These are phyloP conservation scores for Vickermania ingenoplastis DNA, from an alignment of 208 protist species.

Conservation along the genomic window DNA sequence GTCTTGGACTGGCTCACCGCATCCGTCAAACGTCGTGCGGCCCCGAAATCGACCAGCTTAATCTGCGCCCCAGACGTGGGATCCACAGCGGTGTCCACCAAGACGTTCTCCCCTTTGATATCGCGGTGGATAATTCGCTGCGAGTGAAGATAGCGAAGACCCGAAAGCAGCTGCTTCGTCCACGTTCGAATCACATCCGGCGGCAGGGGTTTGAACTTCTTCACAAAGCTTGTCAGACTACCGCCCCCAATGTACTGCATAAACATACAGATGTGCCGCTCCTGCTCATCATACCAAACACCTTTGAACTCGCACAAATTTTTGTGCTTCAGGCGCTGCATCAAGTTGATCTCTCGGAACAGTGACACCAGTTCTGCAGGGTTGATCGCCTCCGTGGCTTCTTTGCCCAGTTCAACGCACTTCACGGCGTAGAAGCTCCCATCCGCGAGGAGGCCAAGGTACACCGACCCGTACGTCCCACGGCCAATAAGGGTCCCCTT, in stretches of 20 bases:
- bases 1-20: conserved; percentile 79
- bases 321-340: conserved; percentile 80
- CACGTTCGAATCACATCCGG: conserved; percentile 74
- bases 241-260: conserved; percentile 92
- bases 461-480: conserved; percentile 89
- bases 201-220: conserved; percentile 82
- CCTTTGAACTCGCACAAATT: conserved; percentile 91
- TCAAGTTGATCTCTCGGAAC: conserved; percentile 88
- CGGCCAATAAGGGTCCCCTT: conserved; percentile 78
- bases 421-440: conserved; percentile 87
- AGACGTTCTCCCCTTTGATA: conserved; percentile 88
- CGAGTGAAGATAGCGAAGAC: conserved; percentile 80
- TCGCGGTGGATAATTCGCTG: conserved; percentile 90
- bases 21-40: conserved; percentile 70
- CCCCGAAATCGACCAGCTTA: conserved; percentile 89
- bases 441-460: conserved; percentile 70
- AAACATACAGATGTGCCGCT: conserved; percentile 78
- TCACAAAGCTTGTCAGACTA: conserved; percentile 70
- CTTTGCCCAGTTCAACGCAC: conserved; percentile 60
- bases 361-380: conserved; percentile 73
- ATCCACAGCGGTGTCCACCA: conserved; percentile 68
- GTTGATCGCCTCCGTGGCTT: conserved; percentile 44
- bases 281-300: conserved; percentile 49
- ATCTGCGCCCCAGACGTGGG: conserved; percentile 56
- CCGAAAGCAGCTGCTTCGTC: conserved; percentile 81